Percentiles rank a stretch among this genome's conserved stretches.
Evolutionary conservation across 2,329 filamentous ascomycete genomes (phyloP).

Genomic region (Tolypocladium sp.): DNA sequence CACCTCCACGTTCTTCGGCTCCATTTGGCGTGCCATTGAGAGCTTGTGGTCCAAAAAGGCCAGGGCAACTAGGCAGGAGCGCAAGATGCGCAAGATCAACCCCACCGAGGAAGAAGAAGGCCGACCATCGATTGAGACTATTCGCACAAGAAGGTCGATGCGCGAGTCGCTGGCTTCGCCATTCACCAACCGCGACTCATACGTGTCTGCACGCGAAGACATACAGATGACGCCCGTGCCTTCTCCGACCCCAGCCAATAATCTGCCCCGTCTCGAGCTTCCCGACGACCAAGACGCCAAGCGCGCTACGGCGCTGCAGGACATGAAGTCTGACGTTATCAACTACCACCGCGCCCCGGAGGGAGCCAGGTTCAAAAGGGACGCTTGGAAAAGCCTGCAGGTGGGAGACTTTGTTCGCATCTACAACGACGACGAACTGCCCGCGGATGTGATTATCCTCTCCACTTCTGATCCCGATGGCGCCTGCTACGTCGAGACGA

Average conservation of each 20-base stretch:
- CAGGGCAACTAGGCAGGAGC: slow-evolving; percentile 37
- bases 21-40: slow-evolving; percentile 40
- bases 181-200: slow-evolving; percentile 45
- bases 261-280: slow-evolving; percentile 27
- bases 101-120: slow-evolving; percentile 36
- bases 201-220: slow-evolving; percentile 51
- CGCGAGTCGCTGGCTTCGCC: slow-evolving; percentile 35
- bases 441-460: slow-evolving; percentile 84
- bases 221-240: slow-evolving; percentile 96
- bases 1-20: slow-evolving; percentile 51
- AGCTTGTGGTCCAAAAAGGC: slow-evolving; percentile 43
- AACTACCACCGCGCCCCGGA: slow-evolving; percentile 57
- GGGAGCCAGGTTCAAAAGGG: slow-evolving; percentile 80
- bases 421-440: slow-evolving; percentile 92
- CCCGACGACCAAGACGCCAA: slow-evolving; percentile 24
- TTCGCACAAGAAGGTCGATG: slow-evolving; percentile 21
- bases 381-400: slow-evolving; percentile 89
- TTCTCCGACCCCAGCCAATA: slow-evolving; percentile 53
- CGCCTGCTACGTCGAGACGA: slow-evolving; percentile 95
- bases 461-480: slow-evolving; percentile 91
- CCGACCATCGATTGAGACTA: slow-evolving; percentile 46
- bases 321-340: slow-evolving; percentile 52
- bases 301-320: slow-evolving; percentile 28
- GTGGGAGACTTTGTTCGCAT: slow-evolving; percentile 95
- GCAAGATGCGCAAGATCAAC: slow-evolving; percentile 22